A percentile compares a stretch with the other conserved stretches of the same genome.
Conservation (phyloP, 495 filamentous ascomycete genomes). For the Neurospora sp. region DNA sequence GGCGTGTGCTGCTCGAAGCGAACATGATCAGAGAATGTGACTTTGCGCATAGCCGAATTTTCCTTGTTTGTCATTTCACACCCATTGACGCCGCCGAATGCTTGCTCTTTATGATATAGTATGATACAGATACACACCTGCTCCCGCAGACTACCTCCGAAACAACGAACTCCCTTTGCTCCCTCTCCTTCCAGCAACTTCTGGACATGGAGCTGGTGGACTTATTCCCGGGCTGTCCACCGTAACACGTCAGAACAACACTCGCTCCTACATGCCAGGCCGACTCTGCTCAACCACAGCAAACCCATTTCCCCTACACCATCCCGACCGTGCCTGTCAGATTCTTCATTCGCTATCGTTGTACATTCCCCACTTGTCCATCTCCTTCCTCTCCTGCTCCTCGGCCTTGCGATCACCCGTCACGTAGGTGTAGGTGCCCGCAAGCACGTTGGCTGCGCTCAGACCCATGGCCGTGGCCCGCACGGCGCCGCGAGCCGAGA, state of each 20-base stretch:
- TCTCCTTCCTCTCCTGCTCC: conserved; percentile 28
- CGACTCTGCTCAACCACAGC: neutral
- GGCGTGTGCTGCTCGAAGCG: neutral
- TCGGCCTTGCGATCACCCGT: conserved; percentile 47
- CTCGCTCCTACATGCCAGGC: neutral
- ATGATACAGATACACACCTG: neutral
- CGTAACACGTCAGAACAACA: neutral
- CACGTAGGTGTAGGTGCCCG: conserved; percentile 62
- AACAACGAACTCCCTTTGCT: neutral
- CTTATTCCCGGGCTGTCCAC: neutral
- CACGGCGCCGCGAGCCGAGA: conserved; percentile 58
- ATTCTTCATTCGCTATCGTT: conserved; percentile 3
- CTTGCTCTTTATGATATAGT: neutral
- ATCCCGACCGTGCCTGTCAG: neutral
- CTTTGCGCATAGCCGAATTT: neutral
- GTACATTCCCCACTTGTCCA: conserved; percentile 38
- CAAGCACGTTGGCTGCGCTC: conserved; percentile 57
- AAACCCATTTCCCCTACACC: neutral
- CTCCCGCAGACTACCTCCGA: neutral
- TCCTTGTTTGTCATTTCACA: neutral
- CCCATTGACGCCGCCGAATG: neutral
- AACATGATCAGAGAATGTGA: neutral
- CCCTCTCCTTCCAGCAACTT: neutral
- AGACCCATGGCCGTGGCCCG: conserved; percentile 63
- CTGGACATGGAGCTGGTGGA: neutral